phyloP scores from a whole-genome alignment of 306 rosid species.

The Gynostemma pentaphyllum region DNA sequence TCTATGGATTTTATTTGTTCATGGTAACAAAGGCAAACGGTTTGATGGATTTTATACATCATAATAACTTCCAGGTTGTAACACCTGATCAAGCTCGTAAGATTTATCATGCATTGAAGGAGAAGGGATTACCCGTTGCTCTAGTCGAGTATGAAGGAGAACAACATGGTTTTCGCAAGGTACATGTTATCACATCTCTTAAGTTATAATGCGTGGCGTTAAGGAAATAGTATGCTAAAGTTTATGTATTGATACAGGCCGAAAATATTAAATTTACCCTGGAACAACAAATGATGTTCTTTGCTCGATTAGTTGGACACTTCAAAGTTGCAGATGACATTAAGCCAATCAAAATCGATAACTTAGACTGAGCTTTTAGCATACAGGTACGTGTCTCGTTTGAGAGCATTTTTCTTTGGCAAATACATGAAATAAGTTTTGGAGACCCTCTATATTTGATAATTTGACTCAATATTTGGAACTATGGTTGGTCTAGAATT shows the following conservation, averaged over 20 bases:
- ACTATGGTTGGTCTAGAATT: slow-evolving; percentile 2
- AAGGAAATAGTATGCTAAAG: not conserved
- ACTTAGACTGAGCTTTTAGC: slow-evolving; percentile 29
- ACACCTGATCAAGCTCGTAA: slow-evolving; percentile 73
- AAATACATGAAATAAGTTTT: not conserved
- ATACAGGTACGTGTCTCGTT: slow-evolving; percentile 10
- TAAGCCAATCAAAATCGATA: slow-evolving; percentile 69
- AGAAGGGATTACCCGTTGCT: slow-evolving; percentile 85
- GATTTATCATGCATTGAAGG: slow-evolving; percentile 70
- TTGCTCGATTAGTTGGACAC: slow-evolving; percentile 69
- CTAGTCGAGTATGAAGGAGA: slow-evolving; percentile 92
- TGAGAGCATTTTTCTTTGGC: not conserved
- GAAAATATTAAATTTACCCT: slow-evolving; percentile 86
- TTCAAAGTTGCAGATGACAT: slow-evolving; percentile 76
- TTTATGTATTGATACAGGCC: slow-evolving; percentile 40
- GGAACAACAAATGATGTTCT: slow-evolving; percentile 98
- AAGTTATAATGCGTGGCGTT: not conserved
- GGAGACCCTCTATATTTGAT: not conserved
- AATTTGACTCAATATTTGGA: not conserved
- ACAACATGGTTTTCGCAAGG: slow-evolving; percentile 95
- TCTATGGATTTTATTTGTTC: not conserved
- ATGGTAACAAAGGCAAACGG: not conserved
- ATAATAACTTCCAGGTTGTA: slow-evolving; percentile 48
- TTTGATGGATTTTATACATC: not conserved
- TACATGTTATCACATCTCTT: slow-evolving; percentile 10